Evolutionary conservation across 1,284 basidiomycete species (phyloP).

Genomic region (Prillingera fragicola): DNA sequence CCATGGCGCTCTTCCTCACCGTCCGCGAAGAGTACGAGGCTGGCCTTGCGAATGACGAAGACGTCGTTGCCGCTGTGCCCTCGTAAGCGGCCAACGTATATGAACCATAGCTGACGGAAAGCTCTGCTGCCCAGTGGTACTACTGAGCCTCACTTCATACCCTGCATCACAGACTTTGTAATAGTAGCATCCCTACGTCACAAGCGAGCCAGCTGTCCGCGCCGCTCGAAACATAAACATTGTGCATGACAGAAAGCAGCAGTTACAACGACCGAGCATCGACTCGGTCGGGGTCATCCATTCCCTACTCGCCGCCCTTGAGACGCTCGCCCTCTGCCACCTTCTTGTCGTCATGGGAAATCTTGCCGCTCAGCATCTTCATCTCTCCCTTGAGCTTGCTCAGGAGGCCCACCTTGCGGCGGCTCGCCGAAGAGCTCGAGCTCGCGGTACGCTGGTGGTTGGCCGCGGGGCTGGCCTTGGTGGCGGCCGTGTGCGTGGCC

Average conservation of each 20-base stretch:
- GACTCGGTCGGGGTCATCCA: neutral
- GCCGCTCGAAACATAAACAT: too few species aligned
- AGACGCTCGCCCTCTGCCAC: slow-evolving; percentile 15
- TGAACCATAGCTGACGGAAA: neutral
- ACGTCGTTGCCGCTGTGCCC: slow-evolving; percentile 33
- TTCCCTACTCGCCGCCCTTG: neutral
- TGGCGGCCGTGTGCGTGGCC: neutral
- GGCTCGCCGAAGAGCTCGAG: slow-evolving; percentile 2
- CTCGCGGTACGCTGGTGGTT: slow-evolving; percentile 6
- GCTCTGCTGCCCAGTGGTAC: slow-evolving; percentile 21
- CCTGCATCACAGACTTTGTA: too few species aligned
- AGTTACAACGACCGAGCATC: neutral
- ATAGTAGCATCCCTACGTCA: too few species aligned
- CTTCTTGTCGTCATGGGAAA: slow-evolving; percentile 22
- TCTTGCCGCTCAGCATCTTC: slow-evolving; percentile 31
- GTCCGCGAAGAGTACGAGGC: slow-evolving; percentile 37
- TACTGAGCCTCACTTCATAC: slow-evolving; percentile 14
- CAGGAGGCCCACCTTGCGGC: slow-evolving; percentile 36
- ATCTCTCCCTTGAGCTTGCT: slow-evolving; percentile 41
- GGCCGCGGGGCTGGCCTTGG: slow-evolving; percentile 2
- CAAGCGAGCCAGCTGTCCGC: too few species aligned
- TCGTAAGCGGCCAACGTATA: slow-evolving; percentile 9
- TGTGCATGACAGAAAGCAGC: too few species aligned
- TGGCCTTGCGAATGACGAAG: slow-evolving; percentile 20
- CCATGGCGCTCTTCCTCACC: slow-evolving; percentile 36